Base-by-base conservation (phyloP, 2,329 filamentous ascomycete genomes). In the Ceratocystis albifundus region DNA sequence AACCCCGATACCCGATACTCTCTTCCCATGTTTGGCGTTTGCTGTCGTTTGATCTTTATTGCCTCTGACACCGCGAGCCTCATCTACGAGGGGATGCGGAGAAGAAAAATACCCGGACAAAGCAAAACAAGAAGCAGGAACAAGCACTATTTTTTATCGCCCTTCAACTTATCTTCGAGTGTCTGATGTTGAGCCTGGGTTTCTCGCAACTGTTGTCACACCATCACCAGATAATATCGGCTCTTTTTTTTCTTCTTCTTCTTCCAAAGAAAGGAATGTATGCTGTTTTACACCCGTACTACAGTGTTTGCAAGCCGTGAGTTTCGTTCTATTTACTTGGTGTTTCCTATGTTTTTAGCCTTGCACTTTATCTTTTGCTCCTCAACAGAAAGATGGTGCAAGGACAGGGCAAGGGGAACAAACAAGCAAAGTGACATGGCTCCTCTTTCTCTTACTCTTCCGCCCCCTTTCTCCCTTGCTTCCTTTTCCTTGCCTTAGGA, bases 31-130 rank as follows among this genome's bases (percentile, higher is more conserved):
- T 59, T 59, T 8, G 4, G 15, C 17, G 28, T 50, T 25, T 64
- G 48, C 50, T 20, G 45, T 6, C 28, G 46, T 63, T 63, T 28
- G 20, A 15, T 32, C 25, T n/a, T 8, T 20, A 17, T 59, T 59
- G 55, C 17, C 55, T 59, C 55, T 20, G 28, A 62, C 61, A n/a
- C 44, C 8, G 61, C 20, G 10, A 46, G 61, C 61, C 30, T 62
- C 61, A 62, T 20, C 61, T 45, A 12, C 3, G 15, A 44, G 41
- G 7, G 36, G 15, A 41, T 41, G 36, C 15, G 36, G 36, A 41
- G 36, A 15, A 15, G n/a, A 15, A 41, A 12, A 41, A 15, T 4
- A 12, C 36, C 36, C 36, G 12, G 36, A 15, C 36, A 41, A 41
- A 41, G 36, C 36, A 41, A 41, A 41, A 41, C 10, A 41, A 41